These are phyloP conservation scores for Verticillium dahliae DNA, from an alignment of 2,329 filamentous ascomycete species.

Conservation along the genomic window DNA sequence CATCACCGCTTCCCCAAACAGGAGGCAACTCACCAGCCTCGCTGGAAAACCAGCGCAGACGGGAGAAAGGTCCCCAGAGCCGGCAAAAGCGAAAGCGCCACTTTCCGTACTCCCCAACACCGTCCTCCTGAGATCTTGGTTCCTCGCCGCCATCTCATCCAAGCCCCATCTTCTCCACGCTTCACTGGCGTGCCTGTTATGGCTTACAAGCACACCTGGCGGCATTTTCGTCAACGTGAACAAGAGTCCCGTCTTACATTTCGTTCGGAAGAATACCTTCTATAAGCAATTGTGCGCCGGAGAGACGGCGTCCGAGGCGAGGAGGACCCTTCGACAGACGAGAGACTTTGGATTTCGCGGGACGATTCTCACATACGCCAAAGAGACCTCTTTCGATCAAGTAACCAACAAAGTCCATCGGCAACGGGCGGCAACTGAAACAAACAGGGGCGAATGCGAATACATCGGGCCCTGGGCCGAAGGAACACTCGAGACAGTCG, in stretches of 20 bases:
- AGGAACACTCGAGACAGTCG: constrained; percentile 22
- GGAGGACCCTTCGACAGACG: constrained; percentile 30
- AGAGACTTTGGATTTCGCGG: constrained; percentile 44
- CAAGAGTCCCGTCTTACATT: constrained; percentile 39
- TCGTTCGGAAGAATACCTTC: constrained; percentile 42
- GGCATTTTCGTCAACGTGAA: constrained; percentile 33
- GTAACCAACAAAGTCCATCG: constrained; percentile 14
- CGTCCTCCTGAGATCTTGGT: not conserved
- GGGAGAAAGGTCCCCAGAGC: not conserved
- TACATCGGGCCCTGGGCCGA: constrained; percentile 29
- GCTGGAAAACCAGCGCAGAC: not conserved
- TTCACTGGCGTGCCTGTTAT: not conserved
- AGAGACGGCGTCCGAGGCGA: constrained; percentile 38
- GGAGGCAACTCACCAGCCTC: not conserved
- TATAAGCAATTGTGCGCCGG: constrained; percentile 52
- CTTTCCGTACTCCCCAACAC: not conserved
- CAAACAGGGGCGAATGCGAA: constrained; percentile 3
- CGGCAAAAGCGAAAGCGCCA: not conserved
- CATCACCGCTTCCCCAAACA: not conserved
- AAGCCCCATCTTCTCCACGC: not conserved
- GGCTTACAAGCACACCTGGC: not conserved
- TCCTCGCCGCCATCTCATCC: not conserved
- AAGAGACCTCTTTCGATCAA: constrained; percentile 33
- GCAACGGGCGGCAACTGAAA: not conserved
- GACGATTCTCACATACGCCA: constrained; percentile 49